Evolutionary conservation across 2,329 filamentous ascomycete species (phyloP).

Genomic region (Xylaria sp.): DNA sequence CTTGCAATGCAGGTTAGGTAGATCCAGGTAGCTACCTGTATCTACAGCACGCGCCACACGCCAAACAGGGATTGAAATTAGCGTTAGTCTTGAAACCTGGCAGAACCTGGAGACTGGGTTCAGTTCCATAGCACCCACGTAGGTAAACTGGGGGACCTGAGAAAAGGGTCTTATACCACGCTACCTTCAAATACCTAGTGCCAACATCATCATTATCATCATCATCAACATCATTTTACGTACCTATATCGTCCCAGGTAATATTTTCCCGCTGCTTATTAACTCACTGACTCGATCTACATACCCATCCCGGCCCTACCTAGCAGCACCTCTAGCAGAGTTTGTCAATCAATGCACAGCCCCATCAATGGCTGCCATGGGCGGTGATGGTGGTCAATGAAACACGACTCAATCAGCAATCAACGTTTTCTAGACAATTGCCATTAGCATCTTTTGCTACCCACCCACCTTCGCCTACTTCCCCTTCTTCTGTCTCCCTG

Average conservation of each 20-base stretch:
- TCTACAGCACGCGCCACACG: not conserved
- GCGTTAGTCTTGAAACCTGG: conserved; percentile 25
- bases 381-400: conserved; percentile 6
- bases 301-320: not conserved
- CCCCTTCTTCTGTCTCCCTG: conserved; percentile 4
- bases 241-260: not conserved
- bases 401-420: conserved; percentile 27
- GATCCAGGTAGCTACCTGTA: not conserved
- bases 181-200: not conserved
- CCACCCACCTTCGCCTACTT: not conserved
- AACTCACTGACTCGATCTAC: conserved; percentile 2
- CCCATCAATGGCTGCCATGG: not conserved
- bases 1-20: too few species aligned
- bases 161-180: conserved; percentile 1
- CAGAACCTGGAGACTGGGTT: conserved; percentile 25
- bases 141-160: not conserved
- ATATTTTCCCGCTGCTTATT: not conserved
- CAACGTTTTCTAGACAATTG: conserved; percentile 6
- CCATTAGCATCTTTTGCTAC: conserved; percentile 6
- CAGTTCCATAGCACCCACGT: not conserved
- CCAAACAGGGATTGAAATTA: conserved; percentile 11
- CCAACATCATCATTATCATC: conserved; percentile 15
- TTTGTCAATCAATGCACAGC: not conserved
- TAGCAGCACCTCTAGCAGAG: not conserved
- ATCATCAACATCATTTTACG: not conserved